A percentile compares a stretch with the other conserved stretches of the same genome.
Conservation (phyloP, 139 green algal species). For the Chlamydomonas sp. region DNA sequence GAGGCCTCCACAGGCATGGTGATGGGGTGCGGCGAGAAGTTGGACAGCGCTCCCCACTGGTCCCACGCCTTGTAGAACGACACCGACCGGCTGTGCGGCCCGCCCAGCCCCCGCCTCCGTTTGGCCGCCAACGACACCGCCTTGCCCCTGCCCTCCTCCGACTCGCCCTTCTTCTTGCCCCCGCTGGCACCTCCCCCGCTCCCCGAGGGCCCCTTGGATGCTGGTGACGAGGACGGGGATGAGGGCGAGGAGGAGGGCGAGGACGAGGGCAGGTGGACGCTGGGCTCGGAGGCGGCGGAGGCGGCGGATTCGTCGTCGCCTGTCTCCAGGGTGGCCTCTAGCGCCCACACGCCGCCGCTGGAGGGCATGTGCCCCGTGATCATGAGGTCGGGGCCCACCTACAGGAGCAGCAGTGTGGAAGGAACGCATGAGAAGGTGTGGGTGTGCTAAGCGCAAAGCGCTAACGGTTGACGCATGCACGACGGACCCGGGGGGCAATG, state of each 20-base stretch:
- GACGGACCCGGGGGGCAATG: no score
- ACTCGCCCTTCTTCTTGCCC: not conserved
- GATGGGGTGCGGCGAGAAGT: conserved; percentile 96
- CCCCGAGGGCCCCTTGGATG: conserved; percentile 8
- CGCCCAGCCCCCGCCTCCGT: not conserved
- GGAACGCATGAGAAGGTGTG: not conserved
- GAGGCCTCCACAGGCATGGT: conserved; percentile 60
- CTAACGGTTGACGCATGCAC: no score
- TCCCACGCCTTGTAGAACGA: conserved; percentile 99
- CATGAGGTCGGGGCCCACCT: conserved; percentile 89
- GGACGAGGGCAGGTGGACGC: not conserved
- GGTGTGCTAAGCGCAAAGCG: not conserved
- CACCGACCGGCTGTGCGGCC: not conserved
- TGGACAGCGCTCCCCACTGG: conserved; percentile 88
- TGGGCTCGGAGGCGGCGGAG: not conserved
- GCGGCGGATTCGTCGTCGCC: conserved; percentile 16
- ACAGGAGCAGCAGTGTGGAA: not conserved
- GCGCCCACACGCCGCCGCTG: conserved; percentile 64
- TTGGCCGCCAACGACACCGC: not conserved
- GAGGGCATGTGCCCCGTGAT: conserved; percentile 89
- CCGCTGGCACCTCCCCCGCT: not conserved
- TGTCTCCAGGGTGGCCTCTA: conserved; percentile 46
- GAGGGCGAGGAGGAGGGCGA: not conserved
- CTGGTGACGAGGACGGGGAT: not conserved
- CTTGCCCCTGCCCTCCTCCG: not conserved